Conservation (phyloP, 306 rosid genomes). For the Vicia villosa region DNA sequence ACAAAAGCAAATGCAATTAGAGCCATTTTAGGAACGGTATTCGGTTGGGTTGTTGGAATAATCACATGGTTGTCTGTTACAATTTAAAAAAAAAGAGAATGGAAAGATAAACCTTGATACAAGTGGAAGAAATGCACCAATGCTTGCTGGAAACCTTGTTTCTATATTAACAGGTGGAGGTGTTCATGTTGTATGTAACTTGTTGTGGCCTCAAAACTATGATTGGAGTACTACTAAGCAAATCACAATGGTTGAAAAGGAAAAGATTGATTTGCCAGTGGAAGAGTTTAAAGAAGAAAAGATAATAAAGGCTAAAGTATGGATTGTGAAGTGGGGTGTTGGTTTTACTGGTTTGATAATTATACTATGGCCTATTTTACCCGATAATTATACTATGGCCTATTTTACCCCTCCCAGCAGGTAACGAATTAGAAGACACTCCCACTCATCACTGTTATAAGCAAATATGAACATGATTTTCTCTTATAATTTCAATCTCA, state of each 20-base stretch:
- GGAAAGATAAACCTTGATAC: conserved; percentile 73
- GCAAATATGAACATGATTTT: not conserved
- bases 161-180: conserved; percentile 73
- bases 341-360: conserved; percentile 76
- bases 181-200: conserved; percentile 64
- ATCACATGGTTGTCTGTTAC: conserved; percentile 77
- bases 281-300: conserved; percentile 78
- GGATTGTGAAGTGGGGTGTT: conserved; percentile 88
- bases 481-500: not conserved
- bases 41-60: conserved; percentile 77
- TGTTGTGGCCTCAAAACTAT: conserved; percentile 80
- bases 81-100: conserved; percentile 58
- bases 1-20: conserved; percentile 81
- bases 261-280: conserved; percentile 53
- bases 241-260: conserved; percentile 84
- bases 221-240: conserved; percentile 82
- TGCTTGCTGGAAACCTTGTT: conserved; percentile 93
- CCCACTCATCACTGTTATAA: too few relatives aligned
- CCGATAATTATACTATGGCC: too few relatives aligned
- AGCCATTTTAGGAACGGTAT: conserved; percentile 72
- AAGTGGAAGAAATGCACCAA: conserved; percentile 87
- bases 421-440: conserved; percentile 37
- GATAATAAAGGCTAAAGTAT: conserved; percentile 57
- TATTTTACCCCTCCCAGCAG: conserved; percentile 84
- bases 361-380: conserved; percentile 86